Evolutionary conservation across 1,139 yeast genomes (phyloP), one percentile per base, ranked within the genome.

Genomic region (Yamadazyma songkhlaensis): DNA sequence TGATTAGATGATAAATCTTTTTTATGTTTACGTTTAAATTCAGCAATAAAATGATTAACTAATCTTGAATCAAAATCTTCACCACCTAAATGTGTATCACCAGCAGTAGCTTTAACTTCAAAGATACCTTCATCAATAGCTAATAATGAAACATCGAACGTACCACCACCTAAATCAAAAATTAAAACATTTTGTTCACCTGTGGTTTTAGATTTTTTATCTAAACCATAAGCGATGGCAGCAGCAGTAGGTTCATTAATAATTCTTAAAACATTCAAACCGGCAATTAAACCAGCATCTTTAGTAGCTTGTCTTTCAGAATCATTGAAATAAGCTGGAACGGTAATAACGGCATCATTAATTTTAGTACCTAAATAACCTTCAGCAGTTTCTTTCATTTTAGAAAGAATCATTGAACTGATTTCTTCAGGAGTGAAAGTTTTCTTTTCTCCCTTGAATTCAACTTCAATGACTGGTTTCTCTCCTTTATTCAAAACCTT

Each of bases 81-180:
- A 78, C 96, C 97, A 77, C 96, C 96, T 74, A 89, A 79, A 70
- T 89, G 97, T 49, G 97, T 89, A 73, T 89, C 96, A 84, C 97
- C 97, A 41, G 96, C 96, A 53, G 97, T 89, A 46, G 97, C 90
- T 78, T 87, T 87, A 57, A 89, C 97, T 69, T 88, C 95, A 66
- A 89, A 89, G 53, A 89, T 85, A 77, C 96, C 97, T 49, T 88
- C 96, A 67, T 89, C 95, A 62, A 89, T 89, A 39, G 92, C 83
- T 54, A 89, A 76, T 52, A 89, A 75, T 26, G 97, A 89, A 40
- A 89, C 97, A 85, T 89, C 97, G 68, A 89, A 89, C 55, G 97
- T 89, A 78, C 97, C 97, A 75, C 97, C 97, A 79, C 97, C 97
- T 60, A 89, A 77, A 69, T 89, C 97, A 68, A 88, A 89, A 57